Conservation (phyloP, 345 rosid genomes). For the Pseudoturritis turrita region DNA sequence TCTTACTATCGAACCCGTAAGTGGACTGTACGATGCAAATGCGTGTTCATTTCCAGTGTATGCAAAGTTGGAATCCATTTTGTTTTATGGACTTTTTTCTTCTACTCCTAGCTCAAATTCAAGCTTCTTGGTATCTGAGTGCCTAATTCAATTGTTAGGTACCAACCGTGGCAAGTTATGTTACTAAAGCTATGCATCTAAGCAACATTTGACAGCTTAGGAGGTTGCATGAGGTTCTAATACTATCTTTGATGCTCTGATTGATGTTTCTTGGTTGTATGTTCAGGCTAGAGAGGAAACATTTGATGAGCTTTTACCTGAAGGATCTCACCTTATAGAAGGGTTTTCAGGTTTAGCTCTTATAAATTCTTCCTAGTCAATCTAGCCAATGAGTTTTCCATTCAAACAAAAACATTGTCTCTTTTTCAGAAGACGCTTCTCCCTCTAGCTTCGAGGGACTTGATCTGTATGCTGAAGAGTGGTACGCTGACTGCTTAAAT, state of each 20-base stretch:
- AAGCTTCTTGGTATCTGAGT: not conserved
- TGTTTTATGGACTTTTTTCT: not conserved
- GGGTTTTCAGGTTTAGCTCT: slow-evolving; percentile 65
- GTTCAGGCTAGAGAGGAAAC: slow-evolving; percentile 61
- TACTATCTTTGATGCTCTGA: not conserved
- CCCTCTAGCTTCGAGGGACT: slow-evolving; percentile 49
- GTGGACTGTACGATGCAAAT: not conserved
- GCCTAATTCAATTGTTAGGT: not conserved
- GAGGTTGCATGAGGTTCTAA: not conserved
- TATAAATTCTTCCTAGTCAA: not conserved
- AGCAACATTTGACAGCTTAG: not conserved
- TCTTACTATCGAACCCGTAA: not conserved
- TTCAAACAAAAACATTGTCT: slow-evolving; percentile 1
- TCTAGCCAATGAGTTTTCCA: slow-evolving; percentile 1
- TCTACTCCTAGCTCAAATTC: not conserved
- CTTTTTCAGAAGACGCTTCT: slow-evolving; percentile 38
- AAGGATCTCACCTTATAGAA: slow-evolving; percentile 46
- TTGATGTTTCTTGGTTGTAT: slow-evolving; percentile 15
- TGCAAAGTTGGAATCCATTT: not conserved
- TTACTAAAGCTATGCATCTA: not conserved
- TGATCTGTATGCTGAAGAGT: slow-evolving; percentile 60
- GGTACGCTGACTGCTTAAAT: slow-evolving; percentile 72
- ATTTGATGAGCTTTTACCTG: slow-evolving; percentile 54
- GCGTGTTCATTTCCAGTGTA: not conserved
- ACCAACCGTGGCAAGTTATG: not conserved